Conservation (phyloP, 2,329 filamentous ascomycete species). For the Trichophyton simii region DNA sequence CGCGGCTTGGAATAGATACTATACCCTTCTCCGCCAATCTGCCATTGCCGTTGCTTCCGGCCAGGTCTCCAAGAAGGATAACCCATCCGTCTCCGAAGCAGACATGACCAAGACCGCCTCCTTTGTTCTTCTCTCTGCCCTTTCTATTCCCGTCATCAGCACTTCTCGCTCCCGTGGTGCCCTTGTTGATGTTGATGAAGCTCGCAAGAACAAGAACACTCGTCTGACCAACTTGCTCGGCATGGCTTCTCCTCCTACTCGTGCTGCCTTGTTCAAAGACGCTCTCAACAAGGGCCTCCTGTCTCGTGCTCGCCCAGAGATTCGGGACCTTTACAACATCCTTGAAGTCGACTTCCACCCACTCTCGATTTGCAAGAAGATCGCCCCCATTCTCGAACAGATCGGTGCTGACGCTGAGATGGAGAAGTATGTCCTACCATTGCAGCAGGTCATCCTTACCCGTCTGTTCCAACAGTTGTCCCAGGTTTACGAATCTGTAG, state of each 20-base stretch:
- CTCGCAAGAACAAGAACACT: conserved; percentile 96
- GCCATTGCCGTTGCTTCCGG: conserved; percentile 69
- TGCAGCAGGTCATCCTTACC: conserved; percentile 97
- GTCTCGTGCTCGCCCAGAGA: conserved; percentile 84
- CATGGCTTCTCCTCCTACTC: conserved; percentile 80
- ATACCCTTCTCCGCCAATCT: conserved; percentile 88
- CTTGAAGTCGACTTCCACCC: conserved; percentile 98
- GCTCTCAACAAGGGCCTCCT: conserved; percentile 88
- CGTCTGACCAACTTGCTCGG: conserved; percentile 90
- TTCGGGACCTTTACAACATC: conserved; percentile 94
- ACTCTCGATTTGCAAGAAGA: conserved; percentile 97
- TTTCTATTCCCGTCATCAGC: conserved; percentile 98
- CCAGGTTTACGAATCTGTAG: conserved; percentile 96
- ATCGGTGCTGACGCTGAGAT: conserved; percentile 91
- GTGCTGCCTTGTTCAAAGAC: conserved; percentile 86
- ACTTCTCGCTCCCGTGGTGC: conserved; percentile 91
- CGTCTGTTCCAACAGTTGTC: conserved; percentile 97
- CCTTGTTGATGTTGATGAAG: conserved; percentile 92
- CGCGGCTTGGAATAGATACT: conserved; percentile 93
- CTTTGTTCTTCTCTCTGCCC: conserved; percentile 84
- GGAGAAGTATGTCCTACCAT: conserved; percentile 88
- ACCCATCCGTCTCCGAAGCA: conserved; percentile 74
- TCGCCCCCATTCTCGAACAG: conserved; percentile 85
- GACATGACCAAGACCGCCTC: conserved; percentile 91
- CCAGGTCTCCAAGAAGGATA: conserved; percentile 85